A percentile compares a stretch with the other conserved stretches of the same genome.
Evolutionary conservation across 2,329 filamentous ascomycete species (phyloP).

Genomic region (Furcasterigmium sp.): DNA sequence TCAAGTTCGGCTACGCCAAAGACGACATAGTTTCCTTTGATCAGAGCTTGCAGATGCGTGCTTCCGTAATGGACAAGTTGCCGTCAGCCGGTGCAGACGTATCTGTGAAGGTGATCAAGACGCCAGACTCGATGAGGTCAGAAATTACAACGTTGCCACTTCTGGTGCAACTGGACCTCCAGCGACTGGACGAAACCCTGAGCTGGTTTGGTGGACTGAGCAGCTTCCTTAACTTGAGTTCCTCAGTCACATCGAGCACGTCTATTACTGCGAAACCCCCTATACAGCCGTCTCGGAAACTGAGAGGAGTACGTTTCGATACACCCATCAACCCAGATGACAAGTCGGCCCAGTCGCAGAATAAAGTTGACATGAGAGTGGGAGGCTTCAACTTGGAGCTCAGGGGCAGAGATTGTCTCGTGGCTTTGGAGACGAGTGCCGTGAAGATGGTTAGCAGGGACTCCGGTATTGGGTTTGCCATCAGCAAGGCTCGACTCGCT

Average conservation of each 20-base stretch:
- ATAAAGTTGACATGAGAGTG: constrained; percentile 72
- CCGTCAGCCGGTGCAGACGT: constrained; percentile 53
- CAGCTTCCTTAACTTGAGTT: constrained; percentile 82
- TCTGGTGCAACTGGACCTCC: constrained; percentile 70
- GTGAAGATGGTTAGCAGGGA: constrained; percentile 75
- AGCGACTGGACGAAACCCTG: constrained; percentile 78
- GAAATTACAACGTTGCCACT: constrained; percentile 74
- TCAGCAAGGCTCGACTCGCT: constrained; percentile 69
- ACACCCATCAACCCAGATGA: constrained; percentile 45
- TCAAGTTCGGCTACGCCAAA: constrained; percentile 57
- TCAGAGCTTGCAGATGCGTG: constrained; percentile 48
- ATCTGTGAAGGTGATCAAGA: constrained; percentile 45
- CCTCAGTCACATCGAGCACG: constrained; percentile 73
- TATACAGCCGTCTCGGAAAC: constrained; percentile 33
- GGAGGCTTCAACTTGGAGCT: constrained; percentile 73
- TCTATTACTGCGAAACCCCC: constrained; percentile 37
- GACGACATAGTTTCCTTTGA: constrained; percentile 62
- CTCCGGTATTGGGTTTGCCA: constrained; percentile 64
- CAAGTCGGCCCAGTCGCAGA: constrained; percentile 39
- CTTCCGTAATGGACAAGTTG: constrained; percentile 55
- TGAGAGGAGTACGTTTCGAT: constrained; percentile 55
- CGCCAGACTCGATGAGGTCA: constrained; percentile 40
- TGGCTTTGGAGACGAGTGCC: constrained; percentile 71
- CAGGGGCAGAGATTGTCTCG: constrained; percentile 70
- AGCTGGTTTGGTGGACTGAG: constrained; percentile 88